Percentiles rank a stretch among this genome's conserved stretches.
Evolutionary conservation across 202 grass and related monocot genomes (phyloP).

Genomic region (Digitaria exilis): DNA sequence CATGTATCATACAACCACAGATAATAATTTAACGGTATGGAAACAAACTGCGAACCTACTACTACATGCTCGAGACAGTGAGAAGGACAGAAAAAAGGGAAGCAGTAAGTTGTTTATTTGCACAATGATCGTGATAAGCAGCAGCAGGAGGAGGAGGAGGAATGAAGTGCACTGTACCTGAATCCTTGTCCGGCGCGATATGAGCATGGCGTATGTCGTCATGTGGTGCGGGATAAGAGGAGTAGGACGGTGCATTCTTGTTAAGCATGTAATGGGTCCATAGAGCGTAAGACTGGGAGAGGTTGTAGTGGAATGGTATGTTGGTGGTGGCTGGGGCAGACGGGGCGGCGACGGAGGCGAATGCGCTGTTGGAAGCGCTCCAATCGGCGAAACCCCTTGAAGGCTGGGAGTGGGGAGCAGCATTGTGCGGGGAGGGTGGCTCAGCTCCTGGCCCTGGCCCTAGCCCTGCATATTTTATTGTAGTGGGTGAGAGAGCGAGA

Average conservation of each 20-base stretch:
- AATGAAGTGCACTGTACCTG: conserved; percentile 6
- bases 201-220: conserved; percentile 35
- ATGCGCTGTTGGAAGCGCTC: conserved; percentile 38
- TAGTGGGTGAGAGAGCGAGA: too few species aligned
- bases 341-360: conserved; percentile 22
- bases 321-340: conserved; percentile 16
- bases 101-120: too few species aligned
- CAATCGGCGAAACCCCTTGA: conserved; percentile 46
- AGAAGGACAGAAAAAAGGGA: background rate
- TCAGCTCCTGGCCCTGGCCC: conserved; percentile 11
- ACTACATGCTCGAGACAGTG: background rate
- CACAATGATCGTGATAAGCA: too few species aligned
- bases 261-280: conserved; percentile 55
- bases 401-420: conserved; percentile 14
- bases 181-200: conserved; percentile 39
- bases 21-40: background rate
- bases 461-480: conserved; percentile 10
- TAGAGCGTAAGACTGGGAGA: conserved; percentile 41
- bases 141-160: too few species aligned
- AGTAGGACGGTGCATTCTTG: conserved; percentile 34
- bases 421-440: conserved; percentile 20
- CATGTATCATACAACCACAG: background rate
- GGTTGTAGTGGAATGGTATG: conserved; percentile 37
- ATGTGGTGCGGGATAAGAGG: conserved; percentile 33
- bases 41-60: background rate